These are phyloP conservation scores for Pleurotus platypus DNA, from an alignment of 768 basidiomycete species.

Conservation along the genomic window DNA sequence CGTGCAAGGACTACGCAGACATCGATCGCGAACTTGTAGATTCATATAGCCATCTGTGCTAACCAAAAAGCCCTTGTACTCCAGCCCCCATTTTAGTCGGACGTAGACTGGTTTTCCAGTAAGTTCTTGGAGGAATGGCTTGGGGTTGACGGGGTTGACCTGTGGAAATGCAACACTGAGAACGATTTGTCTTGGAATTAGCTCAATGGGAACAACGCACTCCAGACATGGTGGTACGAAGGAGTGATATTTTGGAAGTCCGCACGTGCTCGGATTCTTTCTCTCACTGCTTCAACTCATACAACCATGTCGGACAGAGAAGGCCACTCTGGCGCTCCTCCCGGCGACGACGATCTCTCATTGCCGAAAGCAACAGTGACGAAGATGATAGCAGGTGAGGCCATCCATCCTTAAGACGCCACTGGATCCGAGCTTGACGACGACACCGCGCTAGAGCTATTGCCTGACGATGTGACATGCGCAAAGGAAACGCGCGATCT, in stretches of 20 bases:
- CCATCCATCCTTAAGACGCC: conserved; percentile 7
- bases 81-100: conserved; percentile 96
- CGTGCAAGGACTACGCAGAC: background rate
- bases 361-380: conserved; percentile 96
- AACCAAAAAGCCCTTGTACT: conserved; percentile 98
- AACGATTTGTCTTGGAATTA: conserved; percentile 9
- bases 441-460: conserved; percentile 59
- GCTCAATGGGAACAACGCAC: conserved; percentile 35
- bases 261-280: conserved; percentile 1
- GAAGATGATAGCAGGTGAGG: conserved; percentile 90
- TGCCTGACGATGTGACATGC: conserved; percentile 84
- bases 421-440: conserved; percentile 6
- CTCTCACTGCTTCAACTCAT: background rate
- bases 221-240: conserved; percentile 59
- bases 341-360: conserved; percentile 88
- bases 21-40: conserved; percentile 66
- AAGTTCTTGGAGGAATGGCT: conserved; percentile 97
- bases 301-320: conserved; percentile 85
- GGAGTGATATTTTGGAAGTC: conserved; percentile 17
- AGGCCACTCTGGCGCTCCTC: conserved; percentile 61
- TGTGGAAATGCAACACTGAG: conserved; percentile 21
- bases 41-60: conserved; percentile 99
- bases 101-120: conserved; percentile 97
- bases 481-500: conserved; percentile 96
- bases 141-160: conserved; percentile 96